Evolutionary conservation across 495 filamentous ascomycete genomes (phyloP).

Genomic region (Aspergillus wentii): DNA sequence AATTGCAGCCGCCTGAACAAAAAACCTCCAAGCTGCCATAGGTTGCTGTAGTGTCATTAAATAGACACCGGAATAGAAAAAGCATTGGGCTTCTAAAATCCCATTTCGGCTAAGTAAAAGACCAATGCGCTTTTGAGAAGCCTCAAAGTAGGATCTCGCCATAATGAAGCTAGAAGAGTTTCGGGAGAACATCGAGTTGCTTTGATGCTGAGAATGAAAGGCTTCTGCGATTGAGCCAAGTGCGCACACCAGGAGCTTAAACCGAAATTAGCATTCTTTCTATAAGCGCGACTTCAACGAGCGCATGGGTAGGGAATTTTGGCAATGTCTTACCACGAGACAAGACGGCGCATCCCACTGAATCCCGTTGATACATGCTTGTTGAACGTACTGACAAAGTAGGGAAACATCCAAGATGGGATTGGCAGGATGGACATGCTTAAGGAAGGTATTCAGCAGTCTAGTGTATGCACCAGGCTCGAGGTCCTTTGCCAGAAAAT

Average conservation of each 20-base stretch:
- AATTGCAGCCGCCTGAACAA: constrained; percentile 22
- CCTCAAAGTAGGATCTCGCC: no score
- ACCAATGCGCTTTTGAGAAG: constrained; percentile 16
- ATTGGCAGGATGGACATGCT: constrained; percentile 13
- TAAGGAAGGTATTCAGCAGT: constrained; percentile 6
- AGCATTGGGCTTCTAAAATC: constrained; percentile 22
- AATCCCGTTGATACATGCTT: constrained; percentile 9
- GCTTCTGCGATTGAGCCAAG: no score
- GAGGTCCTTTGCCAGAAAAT: no score
- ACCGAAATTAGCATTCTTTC: no score
- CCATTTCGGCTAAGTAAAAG: constrained; percentile 11
- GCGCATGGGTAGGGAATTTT: no score
- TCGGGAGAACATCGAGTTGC: no score
- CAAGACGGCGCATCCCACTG: constrained; percentile 16
- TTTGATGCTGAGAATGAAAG: no score
- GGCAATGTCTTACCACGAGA: no score
- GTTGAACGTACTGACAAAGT: constrained; percentile 4
- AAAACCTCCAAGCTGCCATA: constrained; percentile 22
- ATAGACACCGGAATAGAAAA: constrained; percentile 25
- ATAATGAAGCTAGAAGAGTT: no score
- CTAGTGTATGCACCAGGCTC: no score
- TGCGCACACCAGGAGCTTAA: no score
- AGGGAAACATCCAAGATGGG: constrained; percentile 10
- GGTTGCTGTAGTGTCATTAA: constrained; percentile 20
- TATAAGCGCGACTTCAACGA: no score